Conservation (phyloP, 2,329 filamentous ascomycete genomes). For the Diaporthe longicolla region DNA sequence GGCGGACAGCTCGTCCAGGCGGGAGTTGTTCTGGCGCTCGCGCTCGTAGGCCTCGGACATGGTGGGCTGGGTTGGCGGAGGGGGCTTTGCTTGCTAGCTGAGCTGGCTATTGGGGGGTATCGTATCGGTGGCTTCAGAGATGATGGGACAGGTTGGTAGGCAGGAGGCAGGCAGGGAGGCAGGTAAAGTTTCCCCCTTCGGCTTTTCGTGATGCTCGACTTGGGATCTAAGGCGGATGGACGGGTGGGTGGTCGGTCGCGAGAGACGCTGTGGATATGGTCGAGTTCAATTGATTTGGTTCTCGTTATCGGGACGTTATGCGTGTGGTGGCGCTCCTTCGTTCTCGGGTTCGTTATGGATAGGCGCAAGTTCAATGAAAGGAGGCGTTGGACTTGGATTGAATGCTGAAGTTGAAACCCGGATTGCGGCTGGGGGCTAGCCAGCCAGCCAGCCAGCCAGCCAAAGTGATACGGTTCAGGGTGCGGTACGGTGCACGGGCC, state of each 20-base stretch:
- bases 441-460: no score
- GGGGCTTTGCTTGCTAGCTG: neutral
- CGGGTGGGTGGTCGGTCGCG: neutral
- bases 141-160: no score
- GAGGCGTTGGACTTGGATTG: neutral
- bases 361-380: constrained; percentile 15
- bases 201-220: no score
- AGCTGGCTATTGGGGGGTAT: neutral
- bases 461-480: neutral
- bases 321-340: neutral
- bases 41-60: constrained; percentile 86
- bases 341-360: neutral
- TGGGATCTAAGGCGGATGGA: no score
- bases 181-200: no score
- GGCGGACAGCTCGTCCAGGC: constrained; percentile 88
- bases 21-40: constrained; percentile 93
- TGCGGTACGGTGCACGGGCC: constrained; percentile 20
- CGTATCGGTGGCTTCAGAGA: no score
- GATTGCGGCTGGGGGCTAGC: constrained; percentile 5
- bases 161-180: no score
- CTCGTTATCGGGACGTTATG: neutral
- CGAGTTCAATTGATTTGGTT: neutral
- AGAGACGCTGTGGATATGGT: neutral
- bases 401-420: constrained; percentile 27
- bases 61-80: neutral